These are phyloP conservation scores for Erythrobasidium hasegawianum DNA, from an alignment of 1,284 basidiomycete species.

Conservation along the genomic window DNA sequence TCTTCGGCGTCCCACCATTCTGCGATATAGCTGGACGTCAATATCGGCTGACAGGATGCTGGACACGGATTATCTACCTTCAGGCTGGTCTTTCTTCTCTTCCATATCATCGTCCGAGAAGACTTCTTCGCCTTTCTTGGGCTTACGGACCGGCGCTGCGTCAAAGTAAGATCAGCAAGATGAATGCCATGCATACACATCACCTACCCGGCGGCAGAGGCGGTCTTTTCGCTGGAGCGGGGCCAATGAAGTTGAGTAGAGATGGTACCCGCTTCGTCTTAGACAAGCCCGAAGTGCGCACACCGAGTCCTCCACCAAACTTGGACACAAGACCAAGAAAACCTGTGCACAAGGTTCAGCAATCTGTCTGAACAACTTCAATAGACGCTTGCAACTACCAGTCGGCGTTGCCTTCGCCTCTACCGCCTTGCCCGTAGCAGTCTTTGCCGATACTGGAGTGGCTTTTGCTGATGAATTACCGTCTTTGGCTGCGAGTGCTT, in stretches of 20 bases:
- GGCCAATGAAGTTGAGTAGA: constrained; percentile 11
- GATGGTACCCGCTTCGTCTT: constrained; percentile 3
- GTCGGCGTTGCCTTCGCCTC: constrained; percentile 1
- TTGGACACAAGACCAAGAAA: constrained; percentile 26
- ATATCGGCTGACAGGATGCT: background rate
- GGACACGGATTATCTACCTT: background rate
- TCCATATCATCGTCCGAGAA: constrained; percentile 32
- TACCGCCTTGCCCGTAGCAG: background rate
- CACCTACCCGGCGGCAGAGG: constrained; percentile 19
- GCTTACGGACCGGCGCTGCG: constrained; percentile 21
- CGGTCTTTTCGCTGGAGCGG: constrained; percentile 18
- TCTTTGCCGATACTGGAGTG: background rate
- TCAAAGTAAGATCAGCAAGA: background rate
- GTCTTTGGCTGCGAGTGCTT: background rate
- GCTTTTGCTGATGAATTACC: background rate
- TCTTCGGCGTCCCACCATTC: constrained; percentile 34
- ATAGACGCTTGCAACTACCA: too few species aligned
- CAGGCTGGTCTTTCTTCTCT: constrained; percentile 27
- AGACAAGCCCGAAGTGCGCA: constrained; percentile 12
- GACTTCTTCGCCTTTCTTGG: constrained; percentile 33
- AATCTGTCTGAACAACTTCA: too few species aligned
- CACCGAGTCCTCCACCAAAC: constrained; percentile 21
- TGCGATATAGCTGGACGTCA: background rate
- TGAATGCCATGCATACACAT: background rate
- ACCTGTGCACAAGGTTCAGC: too few species aligned